Evolutionary conservation across 2,329 filamentous ascomycete species (phyloP).

Genomic region (Sporothrix protearum): DNA sequence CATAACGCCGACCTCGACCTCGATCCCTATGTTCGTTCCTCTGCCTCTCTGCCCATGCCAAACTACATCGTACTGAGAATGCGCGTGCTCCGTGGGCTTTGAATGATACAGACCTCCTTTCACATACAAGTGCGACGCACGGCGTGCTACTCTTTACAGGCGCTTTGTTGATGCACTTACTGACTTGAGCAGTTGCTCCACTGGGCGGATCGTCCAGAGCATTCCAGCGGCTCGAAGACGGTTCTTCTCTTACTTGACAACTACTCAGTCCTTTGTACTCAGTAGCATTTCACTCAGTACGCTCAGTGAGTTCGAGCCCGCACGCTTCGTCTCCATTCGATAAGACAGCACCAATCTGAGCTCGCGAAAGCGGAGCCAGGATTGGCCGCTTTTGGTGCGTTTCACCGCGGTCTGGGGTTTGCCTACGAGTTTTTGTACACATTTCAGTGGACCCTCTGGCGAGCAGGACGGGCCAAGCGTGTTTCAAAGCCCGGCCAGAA

Average conservation of each 20-base stretch:
- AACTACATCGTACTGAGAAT: too few species aligned
- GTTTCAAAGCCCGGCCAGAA: conserved; percentile 15
- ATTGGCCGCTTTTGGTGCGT: neutral
- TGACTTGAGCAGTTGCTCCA: too few species aligned
- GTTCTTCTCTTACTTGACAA: neutral
- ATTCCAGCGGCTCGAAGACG: neutral
- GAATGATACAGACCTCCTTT: too few species aligned
- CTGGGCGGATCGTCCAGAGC: too few species aligned
- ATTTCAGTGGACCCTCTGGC: neutral
- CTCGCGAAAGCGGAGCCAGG: neutral
- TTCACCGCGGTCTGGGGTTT: neutral
- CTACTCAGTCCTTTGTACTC: too few species aligned
- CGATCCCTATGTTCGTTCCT: neutral
- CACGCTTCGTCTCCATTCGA: neutral
- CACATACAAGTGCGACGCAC: too few species aligned
- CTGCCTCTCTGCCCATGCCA: neutral
- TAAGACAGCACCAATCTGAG: neutral
- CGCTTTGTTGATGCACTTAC: too few species aligned
- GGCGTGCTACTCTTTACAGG: too few species aligned
- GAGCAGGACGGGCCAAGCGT: neutral
- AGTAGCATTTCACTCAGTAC: too few species aligned
- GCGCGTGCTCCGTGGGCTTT: too few species aligned
- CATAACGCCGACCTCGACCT: neutral
- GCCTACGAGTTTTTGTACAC: neutral
- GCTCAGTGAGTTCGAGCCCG: too few species aligned